These are phyloP conservation scores for Bruguiera parviflora DNA, from an alignment of 345 rosid genomes.

Conservation along the genomic window DNA sequence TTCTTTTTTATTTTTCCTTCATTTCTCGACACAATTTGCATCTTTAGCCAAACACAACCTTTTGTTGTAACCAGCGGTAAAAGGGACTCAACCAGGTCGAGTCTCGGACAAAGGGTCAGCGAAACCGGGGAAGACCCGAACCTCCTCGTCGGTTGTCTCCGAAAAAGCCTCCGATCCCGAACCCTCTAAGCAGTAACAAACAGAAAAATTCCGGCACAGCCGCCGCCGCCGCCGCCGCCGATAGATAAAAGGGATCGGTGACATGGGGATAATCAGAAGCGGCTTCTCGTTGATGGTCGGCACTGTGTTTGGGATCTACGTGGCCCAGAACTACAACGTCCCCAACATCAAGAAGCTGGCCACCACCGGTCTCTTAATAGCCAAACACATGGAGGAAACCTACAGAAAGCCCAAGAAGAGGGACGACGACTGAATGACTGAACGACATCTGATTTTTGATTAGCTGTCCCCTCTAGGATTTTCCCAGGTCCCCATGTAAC, in stretches of 20 bases:
- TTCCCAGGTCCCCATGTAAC: not conserved
- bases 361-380: conserved; percentile 37
- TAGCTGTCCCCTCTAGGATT: not conserved
- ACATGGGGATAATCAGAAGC: conserved; percentile 54
- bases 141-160: not conserved
- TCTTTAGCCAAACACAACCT: no score
- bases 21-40: no score
- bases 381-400: conserved; percentile 59
- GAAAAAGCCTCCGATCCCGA: no score
- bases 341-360: conserved; percentile 55
- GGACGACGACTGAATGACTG: conserved; percentile 25
- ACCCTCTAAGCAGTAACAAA: no score
- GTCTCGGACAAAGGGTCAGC: conserved; percentile 10
- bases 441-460: not conserved
- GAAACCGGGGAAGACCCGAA: conserved; percentile 1
- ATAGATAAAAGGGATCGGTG: not conserved
- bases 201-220: no score
- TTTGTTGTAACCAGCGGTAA: no score
- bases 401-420: conserved; percentile 60
- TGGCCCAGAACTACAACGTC: conserved; percentile 66
- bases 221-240: no score
- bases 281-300: conserved; percentile 47
- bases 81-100: no score
- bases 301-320: conserved; percentile 48
- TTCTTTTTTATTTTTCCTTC: no score